These are phyloP conservation scores for Metarhizium rileyi DNA, from an alignment of 2,329 filamentous ascomycete genomes.

Conservation along the genomic window DNA sequence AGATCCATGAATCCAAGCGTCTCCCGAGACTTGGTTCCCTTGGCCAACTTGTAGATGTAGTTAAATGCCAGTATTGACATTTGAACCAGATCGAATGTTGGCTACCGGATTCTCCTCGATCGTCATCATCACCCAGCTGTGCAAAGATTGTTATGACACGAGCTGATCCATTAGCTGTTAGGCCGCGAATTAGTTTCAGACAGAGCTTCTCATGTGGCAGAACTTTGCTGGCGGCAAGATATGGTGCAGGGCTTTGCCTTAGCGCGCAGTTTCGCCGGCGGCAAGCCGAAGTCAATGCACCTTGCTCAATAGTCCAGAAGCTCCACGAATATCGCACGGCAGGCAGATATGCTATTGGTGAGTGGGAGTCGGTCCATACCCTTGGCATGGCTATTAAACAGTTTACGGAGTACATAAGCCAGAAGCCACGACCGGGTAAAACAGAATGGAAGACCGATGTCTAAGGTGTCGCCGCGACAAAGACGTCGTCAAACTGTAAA, in stretches of 20 bases:
- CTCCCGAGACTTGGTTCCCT: neutral
- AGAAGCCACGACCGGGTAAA: too few species aligned
- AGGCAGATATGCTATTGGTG: too few species aligned
- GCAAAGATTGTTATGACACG: neutral
- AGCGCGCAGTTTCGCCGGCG: neutral
- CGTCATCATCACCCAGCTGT: neutral
- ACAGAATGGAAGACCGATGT: too few species aligned
- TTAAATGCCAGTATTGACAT: neutral
- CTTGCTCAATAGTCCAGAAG: neutral
- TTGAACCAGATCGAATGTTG: neutral
- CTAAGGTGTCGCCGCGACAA: too few species aligned
- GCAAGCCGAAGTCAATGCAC: neutral
- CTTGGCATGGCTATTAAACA: too few species aligned
- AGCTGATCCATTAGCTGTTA: neutral
- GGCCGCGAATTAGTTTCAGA: neutral
- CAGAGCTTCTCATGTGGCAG: neutral
- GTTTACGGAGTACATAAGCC: too few species aligned
- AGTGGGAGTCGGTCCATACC: too few species aligned
- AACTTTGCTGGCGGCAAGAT: neutral
- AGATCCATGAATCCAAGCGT: neutral
- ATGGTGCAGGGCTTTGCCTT: neutral
- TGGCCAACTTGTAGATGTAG: neutral
- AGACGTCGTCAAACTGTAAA: too few species aligned
- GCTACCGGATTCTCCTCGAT: neutral
- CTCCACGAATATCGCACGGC: neutral